Evolutionary conservation across 805 yeast genomes (phyloP), one percentile per base, ranked within the genome.

Genomic region (Candida arabinofermentans): DNA sequence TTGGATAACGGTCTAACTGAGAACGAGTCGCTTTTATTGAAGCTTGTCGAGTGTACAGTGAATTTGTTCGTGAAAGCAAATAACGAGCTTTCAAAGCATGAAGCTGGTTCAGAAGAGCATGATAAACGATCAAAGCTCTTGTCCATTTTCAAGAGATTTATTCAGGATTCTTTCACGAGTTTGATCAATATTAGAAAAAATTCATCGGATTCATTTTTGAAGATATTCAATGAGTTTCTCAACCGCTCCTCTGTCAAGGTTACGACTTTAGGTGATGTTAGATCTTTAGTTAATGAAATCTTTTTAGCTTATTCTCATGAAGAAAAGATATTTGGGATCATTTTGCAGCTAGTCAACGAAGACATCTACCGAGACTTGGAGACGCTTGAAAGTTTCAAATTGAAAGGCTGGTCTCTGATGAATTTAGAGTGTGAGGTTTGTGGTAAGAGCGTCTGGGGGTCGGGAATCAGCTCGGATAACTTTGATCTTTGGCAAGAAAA

Each of bases 361-460:
- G 83, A 79, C 23, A 77, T 83, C 1, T 72, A 66, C 49, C 63
- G 63, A 17, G 71, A 74, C 44, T 62, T 81, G 56, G 55, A 66
- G 10, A 48, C 53, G 2, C 63, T 83, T 9, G 66, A 73, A 10
- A 46, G 51, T 2, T 65, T 69, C 26, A 66, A 74, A 18, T 49
- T 68, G 0, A 59, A 65, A 27, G 97, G 96, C 0, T 83, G 95
- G 88, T 67, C 81, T 0, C 50, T 70, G 1, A 65, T 63, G 22
- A 65, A 66, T 22, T 66, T 71, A 27, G 77, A 72, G 36, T 90
- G 97, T 59, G 83, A 83, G 27, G 75, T 83, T 0, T 90, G 97
- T 61, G 90, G 87, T 1, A 79, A 79, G 47, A 66, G 66, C 17
- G 64, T 89, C 26, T 82, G 89, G 80, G 96, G 96, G 0, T 59